Percentiles rank a stretch among this genome's conserved stretches.
phyloP scores from a whole-genome alignment of 2,329 filamentous ascomycete genomes.

The Cladosporium sphaerospermum region DNA sequence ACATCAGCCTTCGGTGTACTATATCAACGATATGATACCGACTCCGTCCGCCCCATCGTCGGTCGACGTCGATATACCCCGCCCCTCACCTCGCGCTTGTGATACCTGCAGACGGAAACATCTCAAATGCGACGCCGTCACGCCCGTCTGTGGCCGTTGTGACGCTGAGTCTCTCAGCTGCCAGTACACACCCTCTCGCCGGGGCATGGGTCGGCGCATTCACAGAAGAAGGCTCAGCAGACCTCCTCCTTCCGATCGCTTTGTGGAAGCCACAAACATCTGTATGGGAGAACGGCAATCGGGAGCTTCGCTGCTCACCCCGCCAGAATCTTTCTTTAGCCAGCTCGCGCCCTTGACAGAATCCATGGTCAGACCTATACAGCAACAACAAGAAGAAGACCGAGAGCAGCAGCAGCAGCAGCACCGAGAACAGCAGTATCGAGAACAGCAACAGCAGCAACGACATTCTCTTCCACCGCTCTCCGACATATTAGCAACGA shows the following conservation, averaged over 20 bases:
- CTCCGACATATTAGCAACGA: background rate
- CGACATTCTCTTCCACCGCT: background rate
- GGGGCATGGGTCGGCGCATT: constrained; percentile 60
- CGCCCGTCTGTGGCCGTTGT: constrained; percentile 63
- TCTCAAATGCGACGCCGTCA: constrained; percentile 68
- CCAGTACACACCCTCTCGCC: constrained; percentile 65
- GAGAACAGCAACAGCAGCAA: background rate
- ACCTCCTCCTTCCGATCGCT: background rate
- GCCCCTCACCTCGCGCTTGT: constrained; percentile 20
- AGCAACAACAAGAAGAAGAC: background rate
- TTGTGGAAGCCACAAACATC: background rate
- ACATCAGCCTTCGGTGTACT: background rate
- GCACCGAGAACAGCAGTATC: no score
- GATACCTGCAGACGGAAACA: constrained; percentile 52
- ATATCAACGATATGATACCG: background rate
- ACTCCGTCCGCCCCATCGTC: background rate
- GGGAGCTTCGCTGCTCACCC: background rate
- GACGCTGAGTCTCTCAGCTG: constrained; percentile 54
- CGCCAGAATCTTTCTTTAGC: background rate
- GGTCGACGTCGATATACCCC: background rate
- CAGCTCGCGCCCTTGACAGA: background rate
- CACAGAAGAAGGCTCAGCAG: background rate
- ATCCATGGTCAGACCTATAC: background rate
- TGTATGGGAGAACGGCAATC: background rate
- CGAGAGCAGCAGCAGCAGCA: background rate